A percentile compares a stretch with the other conserved stretches of the same genome.
These are phyloP conservation scores for Candida gigantensis DNA, from an alignment of 1,139 yeast genomes.

Conservation along the genomic window DNA sequence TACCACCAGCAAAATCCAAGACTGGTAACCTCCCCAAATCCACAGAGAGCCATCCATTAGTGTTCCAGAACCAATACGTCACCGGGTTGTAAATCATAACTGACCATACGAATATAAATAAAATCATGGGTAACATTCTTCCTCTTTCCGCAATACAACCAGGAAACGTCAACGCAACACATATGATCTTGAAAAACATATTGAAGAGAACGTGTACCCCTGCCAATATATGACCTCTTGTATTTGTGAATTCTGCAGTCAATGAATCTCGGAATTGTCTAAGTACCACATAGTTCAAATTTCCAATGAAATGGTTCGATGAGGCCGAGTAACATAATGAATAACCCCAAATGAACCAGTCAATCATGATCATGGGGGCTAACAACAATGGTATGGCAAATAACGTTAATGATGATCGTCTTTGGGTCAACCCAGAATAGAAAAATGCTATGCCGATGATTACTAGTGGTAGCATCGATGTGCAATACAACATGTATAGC, in stretches of 20 bases:
- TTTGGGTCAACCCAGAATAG: constrained; percentile 60
- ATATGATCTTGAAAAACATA: constrained; percentile 52
- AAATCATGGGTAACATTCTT: constrained; percentile 50
- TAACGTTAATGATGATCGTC: constrained; percentile 58
- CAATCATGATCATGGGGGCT: constrained; percentile 44
- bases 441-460: constrained; percentile 50
- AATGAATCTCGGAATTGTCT: constrained; percentile 30
- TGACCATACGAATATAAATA: constrained; percentile 58
- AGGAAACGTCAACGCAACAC: constrained; percentile 58
- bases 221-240: constrained; percentile 43
- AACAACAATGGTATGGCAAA: constrained; percentile 50
- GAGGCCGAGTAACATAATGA: constrained; percentile 51
- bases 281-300: constrained; percentile 44
- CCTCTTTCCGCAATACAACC: constrained; percentile 63
- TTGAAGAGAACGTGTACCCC: constrained; percentile 49
- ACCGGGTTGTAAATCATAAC: constrained; percentile 62
- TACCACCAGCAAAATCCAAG: constrained; percentile 67
- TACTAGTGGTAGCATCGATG: constrained; percentile 34
- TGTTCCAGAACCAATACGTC: constrained; percentile 68
- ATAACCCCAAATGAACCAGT: constrained; percentile 63
- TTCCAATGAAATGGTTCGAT: constrained; percentile 48
- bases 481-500: constrained; percentile 40
- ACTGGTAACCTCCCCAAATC: constrained; percentile 46
- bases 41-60: constrained; percentile 55
- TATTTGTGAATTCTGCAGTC: constrained; percentile 27